These are phyloP conservation scores for Byssothecium circinans DNA, from an alignment of 2,329 filamentous ascomycete genomes.

Conservation along the genomic window DNA sequence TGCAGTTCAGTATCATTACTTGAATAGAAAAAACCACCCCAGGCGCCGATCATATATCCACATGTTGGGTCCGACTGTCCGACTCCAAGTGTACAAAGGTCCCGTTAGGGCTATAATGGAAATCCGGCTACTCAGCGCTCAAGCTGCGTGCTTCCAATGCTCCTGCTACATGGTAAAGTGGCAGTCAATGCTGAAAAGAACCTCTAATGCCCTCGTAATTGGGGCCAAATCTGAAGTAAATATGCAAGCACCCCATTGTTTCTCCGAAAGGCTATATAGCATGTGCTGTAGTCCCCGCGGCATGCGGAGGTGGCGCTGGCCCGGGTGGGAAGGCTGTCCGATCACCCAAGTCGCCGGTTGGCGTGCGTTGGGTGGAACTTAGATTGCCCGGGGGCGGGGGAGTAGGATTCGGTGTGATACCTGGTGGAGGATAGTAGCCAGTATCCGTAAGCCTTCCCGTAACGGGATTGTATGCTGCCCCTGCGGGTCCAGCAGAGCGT, in stretches of 20 bases:
- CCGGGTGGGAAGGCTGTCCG: conserved; percentile 22
- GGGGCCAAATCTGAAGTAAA: background rate
- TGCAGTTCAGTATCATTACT: background rate
- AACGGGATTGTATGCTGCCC: conserved; percentile 37
- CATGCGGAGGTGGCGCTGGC: conserved; percentile 33
- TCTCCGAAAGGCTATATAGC: background rate
- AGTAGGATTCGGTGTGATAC: conserved; percentile 34
- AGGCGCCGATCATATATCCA: conserved; percentile 1
- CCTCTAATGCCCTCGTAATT: background rate
- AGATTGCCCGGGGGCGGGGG: conserved; percentile 30
- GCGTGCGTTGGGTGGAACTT: conserved; percentile 7
- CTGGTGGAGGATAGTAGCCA: conserved; percentile 37
- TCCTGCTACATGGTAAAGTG: background rate
- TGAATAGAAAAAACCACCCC: background rate
- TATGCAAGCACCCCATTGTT: background rate
- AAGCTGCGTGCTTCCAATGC: background rate
- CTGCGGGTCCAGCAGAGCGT: conserved; percentile 11
- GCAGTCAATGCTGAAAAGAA: background rate
- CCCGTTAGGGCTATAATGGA: background rate
- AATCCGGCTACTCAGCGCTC: background rate
- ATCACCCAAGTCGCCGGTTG: conserved; percentile 35
- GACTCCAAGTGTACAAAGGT: background rate
- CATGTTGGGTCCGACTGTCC: background rate
- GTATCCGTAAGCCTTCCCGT: conserved; percentile 38
- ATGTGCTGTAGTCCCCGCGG: conserved; percentile 30